Evolutionary conservation across 305 asterid species (phyloP), one percentile per base, ranked within the genome.

Genomic region (Fraxinus greggii): DNA sequence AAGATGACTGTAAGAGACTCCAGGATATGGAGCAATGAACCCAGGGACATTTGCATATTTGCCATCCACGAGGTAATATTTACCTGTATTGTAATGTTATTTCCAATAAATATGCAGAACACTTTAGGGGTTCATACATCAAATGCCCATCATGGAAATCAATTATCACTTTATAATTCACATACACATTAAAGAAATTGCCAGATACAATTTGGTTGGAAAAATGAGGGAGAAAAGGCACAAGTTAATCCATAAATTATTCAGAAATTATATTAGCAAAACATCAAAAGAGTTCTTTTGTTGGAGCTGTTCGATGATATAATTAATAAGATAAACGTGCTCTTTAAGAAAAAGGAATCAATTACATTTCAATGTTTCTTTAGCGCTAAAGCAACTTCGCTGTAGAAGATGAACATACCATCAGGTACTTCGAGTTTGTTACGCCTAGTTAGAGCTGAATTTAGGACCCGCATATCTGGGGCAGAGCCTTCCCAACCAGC

Each of bases 401-500:
- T 6, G 38, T 31, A 23, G 70, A 78, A 72, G 78, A 23, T 65
- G 51, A 65, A 69, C 82, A 23, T 86, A 88, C 91, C 86, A 28
- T 85, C 78, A 8, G 89, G 88, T 75, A 88, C 86, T 74, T 81
- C 83, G 3, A 88, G 87, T 69, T 86, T 85, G 86, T 86, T 54
- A 35, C 83, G 83, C 82, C 89, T 85, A 63, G 85, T 86, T 26
- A 87, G 80, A 78, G 89, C 90, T 75, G 89, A 80, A 82, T 31
- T 67, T 36, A 89, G 83, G 51, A 87, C 88, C 21, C 76, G 84
- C 38, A 83, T 45, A 74, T 89, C 86, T 31, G 90, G 83, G 1
- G 86, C 90, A 67, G 92, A 87, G 80, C 90, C 90, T 87, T 89
- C 90, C 90, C 89, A 89, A 78, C 90, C 87, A 79, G 92, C 84